phyloP scores from a whole-genome alignment of 225 moss, liverwort and hornwort genomes.

The Antitrichia curtipendula region DNA sequence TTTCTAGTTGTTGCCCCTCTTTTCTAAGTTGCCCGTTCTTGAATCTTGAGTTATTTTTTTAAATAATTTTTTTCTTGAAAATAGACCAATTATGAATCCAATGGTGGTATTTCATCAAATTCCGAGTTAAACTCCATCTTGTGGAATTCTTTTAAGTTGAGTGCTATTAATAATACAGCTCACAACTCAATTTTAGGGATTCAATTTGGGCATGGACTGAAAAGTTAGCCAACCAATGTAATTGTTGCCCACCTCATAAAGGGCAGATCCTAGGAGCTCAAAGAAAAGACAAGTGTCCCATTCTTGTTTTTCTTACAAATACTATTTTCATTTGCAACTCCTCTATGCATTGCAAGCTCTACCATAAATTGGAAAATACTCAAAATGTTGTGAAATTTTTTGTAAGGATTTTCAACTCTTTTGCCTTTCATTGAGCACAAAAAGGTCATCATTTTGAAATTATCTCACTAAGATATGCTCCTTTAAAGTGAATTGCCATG shows the following conservation, averaged over 20 bases:
- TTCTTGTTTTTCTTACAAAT: neutral
- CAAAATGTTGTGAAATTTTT: neutral
- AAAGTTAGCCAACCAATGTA: neutral
- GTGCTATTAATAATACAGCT: neutral
- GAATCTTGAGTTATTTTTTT: no score
- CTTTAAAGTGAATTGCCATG: neutral
- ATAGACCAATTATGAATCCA: no score
- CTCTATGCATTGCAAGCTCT: neutral
- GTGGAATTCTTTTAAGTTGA: neutral
- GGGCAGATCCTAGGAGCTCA: neutral
- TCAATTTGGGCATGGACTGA: no score
- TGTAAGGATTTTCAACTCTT: neutral
- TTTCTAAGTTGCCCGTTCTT: accelerated
- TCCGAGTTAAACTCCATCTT: neutral
- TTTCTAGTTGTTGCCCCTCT: accelerated
- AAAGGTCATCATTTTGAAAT: neutral
- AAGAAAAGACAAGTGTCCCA: neutral
- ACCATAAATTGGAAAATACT: neutral
- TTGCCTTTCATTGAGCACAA: neutral
- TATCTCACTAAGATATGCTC: neutral
- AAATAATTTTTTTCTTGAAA: no score
- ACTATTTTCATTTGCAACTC: neutral
- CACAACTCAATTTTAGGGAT: neutral
- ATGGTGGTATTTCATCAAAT: neutral
- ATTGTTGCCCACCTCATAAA: neutral